A percentile compares a stretch with the other conserved stretches of the same genome.
These are phyloP conservation scores for Fusarium musae DNA, from an alignment of 2,329 filamentous ascomycete species.

Conservation along the genomic window DNA sequence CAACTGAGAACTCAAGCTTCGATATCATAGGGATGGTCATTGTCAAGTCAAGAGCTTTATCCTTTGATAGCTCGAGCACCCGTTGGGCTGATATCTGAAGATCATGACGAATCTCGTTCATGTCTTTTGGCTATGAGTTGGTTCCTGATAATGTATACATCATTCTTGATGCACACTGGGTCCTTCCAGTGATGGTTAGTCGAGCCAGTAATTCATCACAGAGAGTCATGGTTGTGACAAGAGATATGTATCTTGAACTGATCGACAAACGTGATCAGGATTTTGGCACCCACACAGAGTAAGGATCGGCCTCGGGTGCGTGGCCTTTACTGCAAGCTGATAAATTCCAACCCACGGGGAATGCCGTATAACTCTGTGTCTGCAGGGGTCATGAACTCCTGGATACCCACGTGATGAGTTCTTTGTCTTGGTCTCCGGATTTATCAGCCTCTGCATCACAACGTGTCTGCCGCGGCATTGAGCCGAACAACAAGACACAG, in stretches of 20 bases:
- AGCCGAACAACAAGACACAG: not conserved
- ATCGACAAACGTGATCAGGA: constrained; percentile 21
- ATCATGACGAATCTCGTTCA: not conserved
- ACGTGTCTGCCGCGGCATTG: not conserved
- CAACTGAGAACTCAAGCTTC: not conserved
- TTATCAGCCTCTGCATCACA: not conserved
- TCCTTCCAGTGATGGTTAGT: not conserved
- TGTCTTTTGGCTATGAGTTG: not conserved
- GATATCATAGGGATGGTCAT: not conserved
- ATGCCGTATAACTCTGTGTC: not conserved
- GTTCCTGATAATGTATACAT: not conserved
- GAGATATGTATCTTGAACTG: constrained; percentile 6
- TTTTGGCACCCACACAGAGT: not conserved
- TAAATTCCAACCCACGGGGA: not conserved
- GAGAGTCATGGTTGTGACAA: not conserved
- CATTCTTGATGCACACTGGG: constrained; percentile 2
- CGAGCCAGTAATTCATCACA: not conserved
- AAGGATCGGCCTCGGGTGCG: constrained; percentile 14
- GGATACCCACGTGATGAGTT: no score
- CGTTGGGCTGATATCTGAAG: not conserved
- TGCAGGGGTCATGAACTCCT: not conserved
- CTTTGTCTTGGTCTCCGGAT: not conserved
- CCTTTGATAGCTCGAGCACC: not conserved
- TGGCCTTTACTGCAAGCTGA: not conserved
- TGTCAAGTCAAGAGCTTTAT: not conserved